Base-by-base conservation (phyloP, 2,329 filamentous ascomycete genomes). In the Akanthomyces muscarius region DNA sequence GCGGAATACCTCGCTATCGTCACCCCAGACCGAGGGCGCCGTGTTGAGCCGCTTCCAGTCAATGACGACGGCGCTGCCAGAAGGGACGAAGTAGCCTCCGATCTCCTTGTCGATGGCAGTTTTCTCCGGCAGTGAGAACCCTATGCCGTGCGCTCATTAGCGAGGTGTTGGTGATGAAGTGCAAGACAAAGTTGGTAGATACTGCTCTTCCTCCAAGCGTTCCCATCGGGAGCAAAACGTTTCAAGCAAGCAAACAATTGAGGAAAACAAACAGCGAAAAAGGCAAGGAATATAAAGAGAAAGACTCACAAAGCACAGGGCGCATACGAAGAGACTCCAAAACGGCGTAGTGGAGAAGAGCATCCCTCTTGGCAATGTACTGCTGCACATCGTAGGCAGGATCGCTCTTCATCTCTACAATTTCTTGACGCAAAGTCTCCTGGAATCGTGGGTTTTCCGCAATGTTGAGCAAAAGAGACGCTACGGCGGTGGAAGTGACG, bases 221-320 rank as follows among this genome's bases (percentile, higher is more conserved):
- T n/a, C n/a, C n/a, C 8, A 33, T 21, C 21, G 21, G 21, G 21
- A 21, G 21, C 21, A 21, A 21, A 21, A 21, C 21, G 21, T 30
- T 30, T 30, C 28, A 30, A 30, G 6, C 4, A 30, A 30, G 28
- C 28, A 30, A 30, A 30, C 6, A 30, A 30, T 30, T 30, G 1
- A 3, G 18, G 16, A 18, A 28, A 28, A 52, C 21, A n/a, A 59
- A 38, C 4, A 6, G 28, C 28, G 21, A 48, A 41, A 18, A 41
- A n/a, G 33, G 33, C 10, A 8, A 36, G 33, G 10, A 36, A 10
- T 36, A 36, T 38, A 62, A 42, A 48, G 62, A 42, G 47, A 36
- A 60, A 65, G 50, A 52, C 53, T 47, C 52, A 52, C 60, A 62
- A 61, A 64, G 59, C 41, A 64, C 62, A 45, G 53, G 42, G 25